Evolutionary conservation across 768 basidiomycete species (phyloP), one percentile per base, ranked within the genome.

Genomic region (Asterophora lycoperdoides): DNA sequence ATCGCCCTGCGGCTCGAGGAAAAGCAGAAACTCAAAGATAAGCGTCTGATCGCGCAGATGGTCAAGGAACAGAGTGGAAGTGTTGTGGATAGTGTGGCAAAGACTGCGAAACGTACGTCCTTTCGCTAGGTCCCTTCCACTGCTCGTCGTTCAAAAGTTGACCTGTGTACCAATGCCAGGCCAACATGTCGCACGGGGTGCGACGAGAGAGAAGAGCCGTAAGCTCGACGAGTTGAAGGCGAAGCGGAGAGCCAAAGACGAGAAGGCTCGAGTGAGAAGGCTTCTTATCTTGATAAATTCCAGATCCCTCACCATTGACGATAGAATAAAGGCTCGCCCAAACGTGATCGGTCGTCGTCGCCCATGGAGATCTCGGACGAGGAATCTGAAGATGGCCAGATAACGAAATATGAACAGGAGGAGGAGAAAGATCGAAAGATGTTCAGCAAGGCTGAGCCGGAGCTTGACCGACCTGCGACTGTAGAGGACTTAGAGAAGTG

Each of bases 171-270:
- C 56, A 49, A 33, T 48, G 38, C 19, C 57, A 89, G 89, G 90
- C 23, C 85, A 87, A 67, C 87, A 90, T 60, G 76, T 81, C 2
- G 71, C 72, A 5, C 78, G 85, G 41, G 88, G 87, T 5, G 80
- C 79, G 2, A 89, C 87, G 1, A 90, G 86, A 61, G 88, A 91
- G 65, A 91, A 91, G 70, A 74, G 76, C 3, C 76, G 78, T 46
- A 88, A 84, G 60, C 74, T 93, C 8, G 87, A 87, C 52, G 93
- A 93, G 63, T 74, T 96, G 20, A 94, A 88, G 68, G 89, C 86
- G 5, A 85, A 76, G 59, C 78, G 94, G 30, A 89, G 85, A 58
- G 92, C 90, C 8, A 94, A 93, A 68, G 90, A 86, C 55, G 90
- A 94, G 65, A 85, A 86, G 67, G 87, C 84, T 64, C 78, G 84